Percentiles rank a stretch among this genome's conserved stretches.
These are phyloP conservation scores for Dendrocalamus latiflorus DNA, from an alignment of 202 grass and related monocot genomes.

Conservation along the genomic window DNA sequence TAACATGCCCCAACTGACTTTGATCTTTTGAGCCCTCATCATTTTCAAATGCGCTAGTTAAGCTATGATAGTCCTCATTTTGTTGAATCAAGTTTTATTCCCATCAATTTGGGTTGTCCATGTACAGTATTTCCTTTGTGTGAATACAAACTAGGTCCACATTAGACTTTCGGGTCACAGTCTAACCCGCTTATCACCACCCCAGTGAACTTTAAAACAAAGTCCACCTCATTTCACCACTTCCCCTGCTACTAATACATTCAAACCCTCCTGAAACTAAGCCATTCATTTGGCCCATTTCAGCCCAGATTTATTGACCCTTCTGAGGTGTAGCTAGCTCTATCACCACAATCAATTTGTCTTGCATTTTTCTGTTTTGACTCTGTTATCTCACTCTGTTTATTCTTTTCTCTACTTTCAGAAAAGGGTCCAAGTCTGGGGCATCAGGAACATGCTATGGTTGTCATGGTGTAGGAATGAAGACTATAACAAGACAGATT, in stretches of 20 bases:
- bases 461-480: constrained; percentile 60
- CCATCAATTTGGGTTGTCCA: background rate
- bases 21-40: background rate
- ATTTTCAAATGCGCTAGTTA: background rate
- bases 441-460: constrained; percentile 51
- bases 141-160: background rate
- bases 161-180: background rate
- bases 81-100: background rate
- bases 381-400: background rate
- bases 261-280: background rate
- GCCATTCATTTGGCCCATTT: background rate
- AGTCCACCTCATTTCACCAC: background rate
- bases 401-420: constrained; percentile 20
- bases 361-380: background rate
- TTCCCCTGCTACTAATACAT: background rate
- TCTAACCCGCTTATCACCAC: background rate
- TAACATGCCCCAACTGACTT: background rate
- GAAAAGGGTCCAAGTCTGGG: constrained; percentile 66
- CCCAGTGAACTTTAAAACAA: background rate
- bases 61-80: background rate
- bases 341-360: background rate
- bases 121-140: too few species aligned
- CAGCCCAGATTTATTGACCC: background rate
- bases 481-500: too few species aligned
- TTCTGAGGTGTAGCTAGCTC: too few species aligned